Base-by-base conservation (phyloP, 2,329 filamentous ascomycete genomes). In the Botryotinia convoluta region DNA sequence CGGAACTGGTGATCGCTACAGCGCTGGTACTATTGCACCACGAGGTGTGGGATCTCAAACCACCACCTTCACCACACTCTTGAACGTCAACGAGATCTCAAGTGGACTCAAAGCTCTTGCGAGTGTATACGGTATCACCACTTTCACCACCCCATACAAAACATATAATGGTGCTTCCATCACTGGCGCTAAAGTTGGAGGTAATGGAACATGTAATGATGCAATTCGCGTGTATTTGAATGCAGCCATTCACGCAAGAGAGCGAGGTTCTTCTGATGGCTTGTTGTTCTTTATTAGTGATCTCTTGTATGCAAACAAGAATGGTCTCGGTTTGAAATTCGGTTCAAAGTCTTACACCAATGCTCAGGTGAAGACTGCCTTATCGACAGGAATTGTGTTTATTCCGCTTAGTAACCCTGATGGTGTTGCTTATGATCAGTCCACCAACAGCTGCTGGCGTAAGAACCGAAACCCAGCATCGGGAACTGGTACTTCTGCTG, bases 201-300 rank as follows among this genome's bases (percentile, higher is more conserved):
- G 83, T 29, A 77, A 78, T 16, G 82, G 82, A 35, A 82, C 81
- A n/a, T 82, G 83, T 75, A 82, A 82, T 69, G 80, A 81, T 54
- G 80, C 80, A 8, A 86, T 86, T 76, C 83, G 85, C 51, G 83
- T 88, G 42, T 87, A 87, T 77, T 80, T 90, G 73, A 86, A 86
- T 74, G 85, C 84, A 60, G 86, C 83, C 39, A 84, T 89, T 64
- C 88, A 90, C 76, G 86, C 88, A 14, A 86, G 88, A 37, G 88
- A 90, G 80, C 85, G 88, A 16, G 88, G 87, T 39, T 86, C 84
- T 0, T 84, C 87, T 0, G 88, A 90, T 77, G 83, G 86, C 74
- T 81, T 89, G 22, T 80, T 90, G 61, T 89, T 89, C 82, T 89
- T 88, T 81, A 82, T 89, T 44, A 82, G 86, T 0, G 88, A 90